Evolutionary conservation across 345 rosid genomes (phyloP), one percentile per base, ranked within the genome.

Genomic region (Jatropha curcas): DNA sequence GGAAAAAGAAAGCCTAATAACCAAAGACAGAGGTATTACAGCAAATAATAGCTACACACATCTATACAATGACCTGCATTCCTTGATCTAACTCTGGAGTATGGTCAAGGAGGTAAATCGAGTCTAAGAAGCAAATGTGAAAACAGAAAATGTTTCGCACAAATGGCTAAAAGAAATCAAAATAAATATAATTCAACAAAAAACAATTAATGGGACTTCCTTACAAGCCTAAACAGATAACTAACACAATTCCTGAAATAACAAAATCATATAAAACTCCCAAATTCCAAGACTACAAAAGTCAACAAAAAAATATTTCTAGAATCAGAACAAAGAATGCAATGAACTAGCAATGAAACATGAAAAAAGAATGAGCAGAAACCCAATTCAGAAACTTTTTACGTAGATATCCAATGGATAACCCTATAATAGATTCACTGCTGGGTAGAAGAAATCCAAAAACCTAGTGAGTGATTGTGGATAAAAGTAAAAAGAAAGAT

Each of bases 91-190:
- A 9, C n/a, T 46, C 20, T 46, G 4, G 22, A 19, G 41, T 35
- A 43, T 41, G 16, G 25, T 57, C 48, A 56, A 50, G 37, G 41
- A 61, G 33, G 25, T 33, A 43, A 45, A 60, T 33, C 8, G 34
- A 67, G 74, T 68, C 66, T 75, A 63, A 69, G 30, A 43, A 41
- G 68, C 20, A 46, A 28, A 53, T 13, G 37, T 10, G 10, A 10
- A 24, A 37, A 19, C 24, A 28, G 11, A 33, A 34, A 53, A 33
- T 50, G 10, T 31, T 0, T 27, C n/a, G 13, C 12, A 30, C 70
- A 33, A 12, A 28, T 12, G 12, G 45, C 5, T 5, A 51, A 20
- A 65, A 51, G 13, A 25, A 14, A 62, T 35, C 20, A 22, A 0
- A n/a, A 22, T 19, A 46, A 45, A 63, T 25, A 13, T 1, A 11